A percentile compares a stretch with the other conserved stretches of the same genome.
phyloP scores from a whole-genome alignment of 768 basidiomycete genomes.

The Leccinum ochraceum region DNA sequence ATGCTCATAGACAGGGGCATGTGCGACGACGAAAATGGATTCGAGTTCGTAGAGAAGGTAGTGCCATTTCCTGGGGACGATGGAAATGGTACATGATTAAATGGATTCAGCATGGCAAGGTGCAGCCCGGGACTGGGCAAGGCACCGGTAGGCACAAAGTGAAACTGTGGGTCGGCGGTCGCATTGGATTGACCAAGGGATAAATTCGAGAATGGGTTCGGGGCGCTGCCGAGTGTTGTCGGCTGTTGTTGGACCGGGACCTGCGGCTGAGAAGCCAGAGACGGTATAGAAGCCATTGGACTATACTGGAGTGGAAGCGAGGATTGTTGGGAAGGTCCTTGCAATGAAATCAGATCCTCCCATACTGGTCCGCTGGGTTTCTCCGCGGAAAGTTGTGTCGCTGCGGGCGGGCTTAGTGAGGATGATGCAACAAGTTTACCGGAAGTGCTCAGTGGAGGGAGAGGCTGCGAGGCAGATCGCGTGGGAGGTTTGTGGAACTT shows the following conservation, averaged over 20 bases:
- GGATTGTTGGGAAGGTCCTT: slow-evolving; percentile 37
- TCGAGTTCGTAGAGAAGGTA: slow-evolving; percentile 7
- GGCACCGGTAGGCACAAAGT: slow-evolving; percentile 8
- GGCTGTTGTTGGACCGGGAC: slow-evolving; percentile 10
- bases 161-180: background rate
- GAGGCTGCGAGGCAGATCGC: slow-evolving; percentile 40
- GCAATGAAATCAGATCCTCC: slow-evolving; percentile 57
- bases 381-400: slow-evolving; percentile 15
- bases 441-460: slow-evolving; percentile 12
- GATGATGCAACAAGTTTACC: slow-evolving; percentile 17
- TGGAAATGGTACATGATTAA: slow-evolving; percentile 12
- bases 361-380: slow-evolving; percentile 45
- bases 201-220: slow-evolving; percentile 26
- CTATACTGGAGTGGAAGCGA: slow-evolving; percentile 49
- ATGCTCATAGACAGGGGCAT: slow-evolving; percentile 2
- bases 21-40: slow-evolving; percentile 18
- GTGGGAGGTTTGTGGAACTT: slow-evolving; percentile 22
- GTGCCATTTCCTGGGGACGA: slow-evolving; percentile 4
- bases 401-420: slow-evolving; percentile 7
- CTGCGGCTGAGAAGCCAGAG: slow-evolving; percentile 21
- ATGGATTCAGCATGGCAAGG: slow-evolving; percentile 20
- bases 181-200: slow-evolving; percentile 9
- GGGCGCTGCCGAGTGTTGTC: background rate
- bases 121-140: slow-evolving; percentile 18
- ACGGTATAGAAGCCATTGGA: background rate